Evolutionary conservation across 805 yeast genomes (phyloP).

Genomic region (Priceomyces melissophilus): DNA sequence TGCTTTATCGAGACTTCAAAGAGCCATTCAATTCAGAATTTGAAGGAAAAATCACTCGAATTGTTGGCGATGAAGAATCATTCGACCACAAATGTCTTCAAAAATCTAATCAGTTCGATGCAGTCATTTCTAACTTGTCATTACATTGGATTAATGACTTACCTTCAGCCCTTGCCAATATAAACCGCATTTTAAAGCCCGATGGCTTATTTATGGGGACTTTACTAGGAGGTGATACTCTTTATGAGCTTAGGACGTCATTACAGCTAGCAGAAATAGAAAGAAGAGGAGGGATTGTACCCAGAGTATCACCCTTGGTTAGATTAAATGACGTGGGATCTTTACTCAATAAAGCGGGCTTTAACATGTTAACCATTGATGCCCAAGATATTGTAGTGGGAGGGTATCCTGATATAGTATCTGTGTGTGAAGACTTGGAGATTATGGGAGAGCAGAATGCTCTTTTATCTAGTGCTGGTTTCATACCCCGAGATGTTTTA

Average conservation of each 20-base stretch:
- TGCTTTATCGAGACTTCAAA: slow-evolving; percentile 51
- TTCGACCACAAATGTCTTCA: slow-evolving; percentile 42
- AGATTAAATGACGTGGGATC: slow-evolving; percentile 74
- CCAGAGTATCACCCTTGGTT: slow-evolving; percentile 78
- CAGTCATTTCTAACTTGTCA: slow-evolving; percentile 68
- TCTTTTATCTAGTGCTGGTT: slow-evolving; percentile 44
- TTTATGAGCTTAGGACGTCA: slow-evolving; percentile 78
- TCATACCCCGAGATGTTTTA: slow-evolving; percentile 54
- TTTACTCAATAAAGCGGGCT: slow-evolving; percentile 70
- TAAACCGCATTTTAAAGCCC: slow-evolving; percentile 61
- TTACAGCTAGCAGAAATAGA: slow-evolving; percentile 82
- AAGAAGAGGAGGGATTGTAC: slow-evolving; percentile 73
- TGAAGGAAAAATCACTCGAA: slow-evolving; percentile 42
- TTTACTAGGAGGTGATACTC: slow-evolving; percentile 79
- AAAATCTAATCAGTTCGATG: slow-evolving; percentile 50
- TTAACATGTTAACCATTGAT: slow-evolving; percentile 77
- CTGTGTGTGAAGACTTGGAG: slow-evolving; percentile 68
- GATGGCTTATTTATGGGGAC: slow-evolving; percentile 83
- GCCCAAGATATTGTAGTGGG: slow-evolving; percentile 79
- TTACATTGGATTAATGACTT: slow-evolving; percentile 86
- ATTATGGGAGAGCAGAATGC: slow-evolving; percentile 86
- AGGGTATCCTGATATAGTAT: slow-evolving; percentile 65
- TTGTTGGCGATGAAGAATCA: slow-evolving; percentile 66
- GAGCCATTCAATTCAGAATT: slow-evolving; percentile 41
- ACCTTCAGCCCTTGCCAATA: slow-evolving; percentile 57